Percentiles rank a stretch among this genome's conserved stretches.
Conservation (phyloP, 2,329 filamentous ascomycete genomes). For the Cadophora gregata region DNA sequence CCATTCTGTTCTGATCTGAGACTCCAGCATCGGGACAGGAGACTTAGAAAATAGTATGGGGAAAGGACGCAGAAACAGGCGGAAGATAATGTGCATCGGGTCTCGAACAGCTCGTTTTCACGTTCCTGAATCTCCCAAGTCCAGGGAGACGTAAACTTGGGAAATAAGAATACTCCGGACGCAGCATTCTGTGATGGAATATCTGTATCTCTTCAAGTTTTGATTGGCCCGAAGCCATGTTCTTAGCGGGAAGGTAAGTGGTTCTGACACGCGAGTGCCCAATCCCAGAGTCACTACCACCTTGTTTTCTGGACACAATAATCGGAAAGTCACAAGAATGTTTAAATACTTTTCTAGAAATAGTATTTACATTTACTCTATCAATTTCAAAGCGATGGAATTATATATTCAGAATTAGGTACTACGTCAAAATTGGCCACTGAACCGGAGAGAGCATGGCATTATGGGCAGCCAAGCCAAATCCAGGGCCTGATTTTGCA, state of each 20-base stretch:
- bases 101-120: background rate
- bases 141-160: background rate
- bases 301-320: too few relatives aligned
- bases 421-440: too few relatives aligned
- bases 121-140: background rate
- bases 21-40: background rate
- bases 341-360: too few relatives aligned
- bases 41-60: background rate
- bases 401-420: too few relatives aligned
- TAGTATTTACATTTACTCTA: too few relatives aligned
- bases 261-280: too few relatives aligned
- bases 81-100: background rate
- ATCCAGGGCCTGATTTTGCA: constrained; percentile 2
- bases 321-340: too few relatives aligned
- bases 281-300: too few relatives aligned
- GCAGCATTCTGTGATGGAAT: constrained; percentile 6
- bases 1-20: background rate
- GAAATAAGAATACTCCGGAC: background rate
- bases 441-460: too few relatives aligned
- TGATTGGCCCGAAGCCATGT: background rate
- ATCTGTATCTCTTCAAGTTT: background rate
- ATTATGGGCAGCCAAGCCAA: background rate
- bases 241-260: too few relatives aligned
- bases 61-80: background rate
- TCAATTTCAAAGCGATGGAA: too few relatives aligned